phyloP scores from a whole-genome alignment of 306 rosid genomes.

The Ceratonia siliqua region DNA sequence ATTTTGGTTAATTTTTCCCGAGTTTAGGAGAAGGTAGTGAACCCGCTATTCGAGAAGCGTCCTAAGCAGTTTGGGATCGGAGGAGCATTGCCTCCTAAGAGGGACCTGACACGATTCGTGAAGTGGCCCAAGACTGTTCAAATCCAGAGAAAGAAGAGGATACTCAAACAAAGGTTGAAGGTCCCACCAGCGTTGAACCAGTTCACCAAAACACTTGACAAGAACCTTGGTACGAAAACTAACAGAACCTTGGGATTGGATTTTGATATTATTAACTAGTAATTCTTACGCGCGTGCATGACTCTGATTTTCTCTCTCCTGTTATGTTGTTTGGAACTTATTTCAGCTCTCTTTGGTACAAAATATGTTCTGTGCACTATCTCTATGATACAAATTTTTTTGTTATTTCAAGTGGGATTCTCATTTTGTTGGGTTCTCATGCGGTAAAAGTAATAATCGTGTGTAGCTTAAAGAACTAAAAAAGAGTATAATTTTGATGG shows the following conservation, averaged over 20 bases:
- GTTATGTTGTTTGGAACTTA: too few species aligned
- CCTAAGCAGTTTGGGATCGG: slow-evolving; percentile 85
- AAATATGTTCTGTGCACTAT: neutral
- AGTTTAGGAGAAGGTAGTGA: slow-evolving; percentile 55
- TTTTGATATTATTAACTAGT: neutral
- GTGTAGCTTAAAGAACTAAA: too few species aligned
- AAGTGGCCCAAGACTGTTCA: slow-evolving; percentile 83
- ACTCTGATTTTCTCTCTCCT: neutral
- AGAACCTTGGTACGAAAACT: slow-evolving; percentile 58
- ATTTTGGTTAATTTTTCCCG: neutral
- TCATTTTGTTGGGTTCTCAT: neutral
- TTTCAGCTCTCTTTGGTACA: neutral
- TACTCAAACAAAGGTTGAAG: slow-evolving; percentile 80
- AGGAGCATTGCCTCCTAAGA: slow-evolving; percentile 82
- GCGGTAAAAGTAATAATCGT: neutral
- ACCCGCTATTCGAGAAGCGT: slow-evolving; percentile 81
- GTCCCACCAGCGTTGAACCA: slow-evolving; percentile 83
- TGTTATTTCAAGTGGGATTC: neutral
- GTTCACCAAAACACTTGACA: slow-evolving; percentile 79
- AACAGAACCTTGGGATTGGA: neutral
- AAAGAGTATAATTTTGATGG: neutral
- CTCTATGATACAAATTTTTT: neutral
- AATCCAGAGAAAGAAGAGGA: slow-evolving; percentile 76
- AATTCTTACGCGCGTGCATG: neutral
- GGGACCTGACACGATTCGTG: slow-evolving; percentile 73